phyloP scores from a whole-genome alignment of 1,284 basidiomycete species.

The Termitomyces sp. region DNA sequence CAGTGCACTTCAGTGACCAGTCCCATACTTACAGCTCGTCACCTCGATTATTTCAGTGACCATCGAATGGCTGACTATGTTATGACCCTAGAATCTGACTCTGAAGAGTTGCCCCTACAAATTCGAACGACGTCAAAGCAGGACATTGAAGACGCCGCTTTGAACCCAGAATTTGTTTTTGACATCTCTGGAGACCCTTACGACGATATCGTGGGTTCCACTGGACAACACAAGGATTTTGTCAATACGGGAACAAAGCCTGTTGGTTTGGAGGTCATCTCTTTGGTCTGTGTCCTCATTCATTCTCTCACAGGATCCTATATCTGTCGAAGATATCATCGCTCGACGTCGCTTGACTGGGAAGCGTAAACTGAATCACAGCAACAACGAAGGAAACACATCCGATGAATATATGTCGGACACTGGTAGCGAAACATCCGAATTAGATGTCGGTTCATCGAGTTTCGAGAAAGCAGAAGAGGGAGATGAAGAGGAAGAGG shows the following conservation, averaged over 20 bases:
- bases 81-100: conserved; percentile 79
- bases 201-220: conserved; percentile 42
- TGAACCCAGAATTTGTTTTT: conserved; percentile 82
- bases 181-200: conserved; percentile 73
- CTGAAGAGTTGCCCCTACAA: conserved; percentile 40
- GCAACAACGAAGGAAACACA: conserved; percentile 22
- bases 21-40: too few species aligned
- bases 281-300: conserved; percentile 15
- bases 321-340: conserved; percentile 92
- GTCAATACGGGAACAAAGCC: conserved; percentile 61
- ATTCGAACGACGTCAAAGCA: conserved; percentile 17
- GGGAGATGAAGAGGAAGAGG: conserved; percentile 34
- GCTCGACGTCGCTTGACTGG: conserved; percentile 53
- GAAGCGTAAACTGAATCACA: conserved; percentile 55
- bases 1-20: too few species aligned
- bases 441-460: conserved; percentile 27
- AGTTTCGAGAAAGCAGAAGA: conserved; percentile 32
- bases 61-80: conserved; percentile 56
- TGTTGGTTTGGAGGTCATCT: conserved; percentile 37
- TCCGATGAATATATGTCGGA: conserved; percentile 31
- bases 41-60: not conserved
- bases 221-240: conserved; percentile 42
- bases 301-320: conserved; percentile 53
- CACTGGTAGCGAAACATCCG: conserved; percentile 29
- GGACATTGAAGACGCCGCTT: conserved; percentile 50